Conservation (phyloP, 1,139 yeast genomes). For the Lodderomyces parapsilosis region DNA sequence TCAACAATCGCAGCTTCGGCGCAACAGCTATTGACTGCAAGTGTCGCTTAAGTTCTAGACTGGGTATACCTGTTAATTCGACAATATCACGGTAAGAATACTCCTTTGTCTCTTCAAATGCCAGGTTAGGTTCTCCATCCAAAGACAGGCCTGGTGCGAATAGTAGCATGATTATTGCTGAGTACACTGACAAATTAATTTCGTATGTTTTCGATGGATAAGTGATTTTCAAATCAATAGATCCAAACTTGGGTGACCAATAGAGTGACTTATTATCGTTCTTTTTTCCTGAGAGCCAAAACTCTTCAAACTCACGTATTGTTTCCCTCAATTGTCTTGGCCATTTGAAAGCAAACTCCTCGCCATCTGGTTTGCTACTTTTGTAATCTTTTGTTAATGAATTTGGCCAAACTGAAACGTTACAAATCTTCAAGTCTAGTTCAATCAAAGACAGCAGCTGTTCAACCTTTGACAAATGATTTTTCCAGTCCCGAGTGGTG, state of each 20-base stretch:
- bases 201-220: conserved; percentile 73
- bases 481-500: conserved; percentile 53
- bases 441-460: conserved; percentile 20
- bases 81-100: conserved; percentile 59
- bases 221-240: conserved; percentile 70
- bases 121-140: conserved; percentile 39
- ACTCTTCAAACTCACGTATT: conserved; percentile 41
- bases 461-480: conserved; percentile 20
- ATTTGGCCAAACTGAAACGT: conserved; percentile 51
- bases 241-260: conserved; percentile 86
- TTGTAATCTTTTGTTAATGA: conserved; percentile 59
- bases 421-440: conserved; percentile 55
- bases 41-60: conserved; percentile 69
- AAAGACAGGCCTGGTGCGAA: conserved; percentile 60
- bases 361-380: conserved; percentile 34
- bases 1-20: conserved; percentile 70
- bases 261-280: conserved; percentile 73
- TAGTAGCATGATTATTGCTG: conserved; percentile 72
- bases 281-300: conserved; percentile 49
- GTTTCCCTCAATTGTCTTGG: conserved; percentile 38
- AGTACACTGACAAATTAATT: conserved; percentile 75
- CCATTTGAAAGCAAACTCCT: conserved; percentile 49
- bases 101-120: conserved; percentile 40
- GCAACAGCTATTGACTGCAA: conserved; percentile 85
- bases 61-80: conserved; percentile 71